phyloP scores from a whole-genome alignment of 352 stramenopile species.

The Globisporangium cederbergense region DNA sequence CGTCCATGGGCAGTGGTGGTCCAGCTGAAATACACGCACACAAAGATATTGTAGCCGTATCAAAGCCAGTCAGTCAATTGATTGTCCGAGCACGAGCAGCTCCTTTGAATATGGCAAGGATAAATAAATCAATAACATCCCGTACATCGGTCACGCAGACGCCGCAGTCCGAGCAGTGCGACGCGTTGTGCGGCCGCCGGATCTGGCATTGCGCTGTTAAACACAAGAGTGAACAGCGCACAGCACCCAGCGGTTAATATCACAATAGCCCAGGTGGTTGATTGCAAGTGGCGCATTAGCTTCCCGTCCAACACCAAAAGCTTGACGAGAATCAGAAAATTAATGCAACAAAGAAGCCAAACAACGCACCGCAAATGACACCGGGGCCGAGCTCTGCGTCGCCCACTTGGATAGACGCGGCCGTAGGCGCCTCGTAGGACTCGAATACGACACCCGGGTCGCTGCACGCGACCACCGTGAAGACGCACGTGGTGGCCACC shows the following conservation, averaged over 20 bases:
- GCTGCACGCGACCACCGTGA: conserved; percentile 76
- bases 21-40: conserved; percentile 45
- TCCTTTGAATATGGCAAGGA: conserved; percentile 5
- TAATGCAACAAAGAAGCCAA: neutral
- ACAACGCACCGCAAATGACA: conserved; percentile 63
- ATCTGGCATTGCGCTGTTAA: conserved; percentile 72
- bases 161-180: conserved; percentile 77
- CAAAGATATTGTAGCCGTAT: neutral
- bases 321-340: conserved; percentile 8
- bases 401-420: conserved; percentile 12
- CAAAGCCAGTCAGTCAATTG: neutral
- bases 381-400: conserved; percentile 36
- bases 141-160: conserved; percentile 65
- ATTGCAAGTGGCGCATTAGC: neutral
- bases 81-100: neutral
- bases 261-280: neutral
- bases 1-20: conserved; percentile 92
- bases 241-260: neutral
- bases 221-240: neutral
- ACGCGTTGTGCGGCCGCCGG: conserved; percentile 57
- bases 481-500: conserved; percentile 56
- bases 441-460: conserved; percentile 72
- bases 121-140: neutral
- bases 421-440: conserved; percentile 29
- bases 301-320: neutral